Percentiles rank a stretch among this genome's conserved stretches.
These are phyloP conservation scores for Hemisphaericaspora subhashii DNA, from an alignment of 1,139 yeast species.

Conservation along the genomic window DNA sequence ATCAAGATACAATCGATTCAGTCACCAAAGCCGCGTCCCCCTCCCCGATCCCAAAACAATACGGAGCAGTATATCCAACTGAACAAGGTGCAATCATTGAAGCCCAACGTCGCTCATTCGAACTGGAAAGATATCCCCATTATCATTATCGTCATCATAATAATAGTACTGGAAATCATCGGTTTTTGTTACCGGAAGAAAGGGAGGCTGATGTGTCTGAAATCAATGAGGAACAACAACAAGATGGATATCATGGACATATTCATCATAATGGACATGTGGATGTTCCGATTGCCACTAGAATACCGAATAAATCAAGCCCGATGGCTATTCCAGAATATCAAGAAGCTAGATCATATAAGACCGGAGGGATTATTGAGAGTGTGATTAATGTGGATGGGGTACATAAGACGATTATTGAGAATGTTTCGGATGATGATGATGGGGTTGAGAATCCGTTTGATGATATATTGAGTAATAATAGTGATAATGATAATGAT, in stretches of 20 bases:
- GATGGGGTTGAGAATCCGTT: constrained; percentile 1
- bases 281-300: constrained; percentile 6
- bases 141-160: constrained; percentile 1
- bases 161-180: background rate
- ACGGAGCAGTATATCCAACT: constrained; percentile 47
- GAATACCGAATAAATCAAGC: constrained; percentile 1
- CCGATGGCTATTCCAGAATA: constrained; percentile 21
- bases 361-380: constrained; percentile 78
- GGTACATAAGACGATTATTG: constrained; percentile 83
- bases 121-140: constrained; percentile 8
- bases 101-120: constrained; percentile 21
- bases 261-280: constrained; percentile 6
- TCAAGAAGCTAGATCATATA: constrained; percentile 39
- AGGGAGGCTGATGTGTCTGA: constrained; percentile 34
- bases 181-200: constrained; percentile 27
- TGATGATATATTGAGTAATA: background rate
- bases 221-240: constrained; percentile 7
- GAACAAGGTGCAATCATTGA: constrained; percentile 53
- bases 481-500: constrained; percentile 1
- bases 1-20: constrained; percentile 26
- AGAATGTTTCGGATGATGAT: constrained; percentile 50
- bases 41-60: constrained; percentile 15
- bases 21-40: constrained; percentile 20
- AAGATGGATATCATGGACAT: background rate
- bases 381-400: constrained; percentile 84